These are phyloP conservation scores for Leccinum obscurum DNA, from an alignment of 768 basidiomycete species.

Conservation along the genomic window DNA sequence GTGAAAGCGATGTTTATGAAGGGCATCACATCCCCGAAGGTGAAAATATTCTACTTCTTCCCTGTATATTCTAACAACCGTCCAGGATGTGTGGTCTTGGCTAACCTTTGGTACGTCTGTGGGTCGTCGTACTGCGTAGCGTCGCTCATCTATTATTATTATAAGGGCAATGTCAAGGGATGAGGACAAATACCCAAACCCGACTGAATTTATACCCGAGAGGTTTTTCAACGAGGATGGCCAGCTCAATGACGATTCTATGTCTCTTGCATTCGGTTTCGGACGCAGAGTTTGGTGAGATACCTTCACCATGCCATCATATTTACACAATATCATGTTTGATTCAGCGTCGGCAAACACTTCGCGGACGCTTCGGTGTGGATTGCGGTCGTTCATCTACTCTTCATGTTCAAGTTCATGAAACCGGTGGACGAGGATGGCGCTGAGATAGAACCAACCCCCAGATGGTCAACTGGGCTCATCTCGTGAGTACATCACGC, in stretches of 20 bases:
- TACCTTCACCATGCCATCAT: background rate
- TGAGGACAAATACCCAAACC: slow-evolving; percentile 27
- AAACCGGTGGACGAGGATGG: slow-evolving; percentile 30
- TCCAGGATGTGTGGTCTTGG: slow-evolving; percentile 31
- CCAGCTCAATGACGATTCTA: slow-evolving; percentile 24
- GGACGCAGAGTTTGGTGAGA: slow-evolving; percentile 31
- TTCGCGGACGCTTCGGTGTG: slow-evolving; percentile 35
- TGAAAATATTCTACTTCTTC: background rate
- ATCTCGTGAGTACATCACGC: slow-evolving; percentile 24
- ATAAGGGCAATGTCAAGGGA: slow-evolving; percentile 33
- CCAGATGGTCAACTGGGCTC: slow-evolving; percentile 30
- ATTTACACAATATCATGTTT: slow-evolving; percentile 2
- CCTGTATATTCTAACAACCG: slow-evolving; percentile 14
- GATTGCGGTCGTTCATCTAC: slow-evolving; percentile 32
- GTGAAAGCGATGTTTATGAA: slow-evolving; percentile 26
- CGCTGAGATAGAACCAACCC: slow-evolving; percentile 24
- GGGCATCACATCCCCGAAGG: slow-evolving; percentile 31
- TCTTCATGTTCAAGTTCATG: slow-evolving; percentile 32
- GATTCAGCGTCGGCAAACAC: slow-evolving; percentile 27
- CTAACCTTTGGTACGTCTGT: slow-evolving; percentile 29
- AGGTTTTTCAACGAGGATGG: slow-evolving; percentile 29
- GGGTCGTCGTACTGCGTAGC: background rate
- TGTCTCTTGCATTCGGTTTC: slow-evolving; percentile 29
- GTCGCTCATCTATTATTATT: slow-evolving; percentile 7
- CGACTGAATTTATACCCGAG: slow-evolving; percentile 30